Base-by-base conservation (phyloP, 2,329 filamentous ascomycete species). In the Ophiostoma australiae region DNA sequence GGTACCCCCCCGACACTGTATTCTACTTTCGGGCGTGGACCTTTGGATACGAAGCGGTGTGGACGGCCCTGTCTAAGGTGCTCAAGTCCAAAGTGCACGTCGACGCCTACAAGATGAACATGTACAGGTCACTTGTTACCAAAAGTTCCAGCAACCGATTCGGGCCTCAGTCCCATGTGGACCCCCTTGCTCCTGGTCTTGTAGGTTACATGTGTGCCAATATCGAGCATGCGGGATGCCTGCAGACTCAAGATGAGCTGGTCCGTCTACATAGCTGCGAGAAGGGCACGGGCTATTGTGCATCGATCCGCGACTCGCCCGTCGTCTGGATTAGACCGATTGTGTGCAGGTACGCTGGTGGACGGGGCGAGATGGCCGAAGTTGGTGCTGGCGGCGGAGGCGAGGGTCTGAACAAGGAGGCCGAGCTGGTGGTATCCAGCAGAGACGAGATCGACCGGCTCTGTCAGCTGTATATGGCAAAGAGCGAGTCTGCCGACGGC, bases 21-120 rank as follows among this genome's bases (percentile, higher is more conserved):
- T 97, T 97, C 76, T 91, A 97, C 78, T 85, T 98, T 66, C 87
- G 93, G 71, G 87, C 93, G 0, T 97, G 94, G 93, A 97, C 94
- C 0, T 95, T 95, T 77, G 92, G 91, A 75, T 52, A 97, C 74
- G 94, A 98, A 78, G 91, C 97, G 69, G 93, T 97, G 0, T 97
- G 93, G 93, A 82, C 93, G 72, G 90, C 92, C 0, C 80, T 98
- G 6, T 90, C 89, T 3, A 85, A 84, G 77, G 66, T 33, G 27
- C 58, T 63, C 27, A 33, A 17, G 7, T 90, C 89, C 3, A 85
- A 83, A 76, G 66, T 90, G 79, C 94, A 97, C 76, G 87, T 97
- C 2, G 93, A 97, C 77, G 82, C 87, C 20, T 97, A 97, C 77
- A 92, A 94, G 75, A 83, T 90, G 76, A 80, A 84, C 0, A 83